Conservation (phyloP, 257 asterid species). For the Misopates orontium region DNA sequence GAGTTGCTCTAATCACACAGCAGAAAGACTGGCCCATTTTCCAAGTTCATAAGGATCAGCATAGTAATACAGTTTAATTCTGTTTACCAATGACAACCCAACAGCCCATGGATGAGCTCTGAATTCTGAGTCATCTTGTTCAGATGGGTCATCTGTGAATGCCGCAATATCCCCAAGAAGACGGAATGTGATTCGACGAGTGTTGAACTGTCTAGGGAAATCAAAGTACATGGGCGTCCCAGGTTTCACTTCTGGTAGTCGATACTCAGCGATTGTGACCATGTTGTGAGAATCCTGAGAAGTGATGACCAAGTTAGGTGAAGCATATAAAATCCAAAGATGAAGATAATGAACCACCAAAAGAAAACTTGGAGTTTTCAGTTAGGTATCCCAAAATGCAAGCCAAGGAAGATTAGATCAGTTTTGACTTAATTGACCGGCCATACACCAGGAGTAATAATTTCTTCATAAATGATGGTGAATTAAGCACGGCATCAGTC, state of each 20-base stretch:
- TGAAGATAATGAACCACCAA: neutral
- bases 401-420: too few species aligned
- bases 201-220: constrained; percentile 72
- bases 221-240: constrained; percentile 92
- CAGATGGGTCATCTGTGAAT: constrained; percentile 76
- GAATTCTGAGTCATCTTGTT: constrained; percentile 70
- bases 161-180: constrained; percentile 87
- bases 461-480: too few species aligned
- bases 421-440: too few species aligned
- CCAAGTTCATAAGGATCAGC: constrained; percentile 92
- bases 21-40: constrained; percentile 94
- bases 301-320: constrained; percentile 2
- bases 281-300: constrained; percentile 72
- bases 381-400: too few species aligned
- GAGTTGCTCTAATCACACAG: constrained; percentile 45
- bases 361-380: neutral
- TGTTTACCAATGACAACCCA: constrained; percentile 76
- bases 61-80: constrained; percentile 78
- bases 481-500: too few species aligned
- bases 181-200: constrained; percentile 72
- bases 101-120: constrained; percentile 60
- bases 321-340: neutral
- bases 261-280: constrained; percentile 77
- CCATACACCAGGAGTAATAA: too few species aligned
- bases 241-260: constrained; percentile 85